A percentile compares a stretch with the other conserved stretches of the same genome.
Evolutionary conservation across 768 basidiomycete species (phyloP).

Genomic region (Kwoniella sp.): DNA sequence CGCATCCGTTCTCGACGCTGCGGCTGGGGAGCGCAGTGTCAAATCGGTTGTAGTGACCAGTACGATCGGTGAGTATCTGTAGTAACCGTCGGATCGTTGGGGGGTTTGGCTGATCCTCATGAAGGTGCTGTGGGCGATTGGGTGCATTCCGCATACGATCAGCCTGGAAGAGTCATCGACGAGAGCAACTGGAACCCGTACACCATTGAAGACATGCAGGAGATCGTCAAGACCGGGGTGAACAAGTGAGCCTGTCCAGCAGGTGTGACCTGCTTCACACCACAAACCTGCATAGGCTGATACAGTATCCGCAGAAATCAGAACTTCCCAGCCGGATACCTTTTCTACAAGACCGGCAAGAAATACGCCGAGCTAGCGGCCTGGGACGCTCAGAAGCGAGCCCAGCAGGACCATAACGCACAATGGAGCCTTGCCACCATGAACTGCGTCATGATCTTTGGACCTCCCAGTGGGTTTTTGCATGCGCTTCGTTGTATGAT

Average conservation of each 20-base stretch:
- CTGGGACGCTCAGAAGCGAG: constrained; percentile 27
- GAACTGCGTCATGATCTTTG: constrained; percentile 26
- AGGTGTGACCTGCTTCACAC: background rate
- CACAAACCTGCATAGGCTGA: background rate
- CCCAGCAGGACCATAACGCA: constrained; percentile 2
- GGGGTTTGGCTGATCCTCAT: background rate
- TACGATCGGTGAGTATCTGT: constrained; percentile 15
- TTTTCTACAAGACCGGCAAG: constrained; percentile 33
- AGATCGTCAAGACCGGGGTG: constrained; percentile 11
- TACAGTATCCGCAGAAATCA: background rate
- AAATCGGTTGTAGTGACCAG: constrained; percentile 19
- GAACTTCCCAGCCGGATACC: background rate
- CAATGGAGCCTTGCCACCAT: constrained; percentile 28
- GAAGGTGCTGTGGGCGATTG: constrained; percentile 26
- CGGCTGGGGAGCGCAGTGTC: constrained; percentile 29
- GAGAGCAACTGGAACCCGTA: constrained; percentile 42
- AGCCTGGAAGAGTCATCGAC: constrained; percentile 23
- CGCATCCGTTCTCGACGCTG: constrained; percentile 28
- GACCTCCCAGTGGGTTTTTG: constrained; percentile 16
- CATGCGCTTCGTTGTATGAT: background rate
- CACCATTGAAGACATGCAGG: constrained; percentile 29
- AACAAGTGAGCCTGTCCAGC: background rate
- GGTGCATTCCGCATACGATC: constrained; percentile 12
- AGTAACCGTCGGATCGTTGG: background rate
- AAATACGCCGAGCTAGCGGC: constrained; percentile 39